Percentiles rank a stretch among this genome's conserved stretches.
These are phyloP conservation scores for Candida sp. DNA, from an alignment of 1,139 yeast genomes.

Conservation along the genomic window DNA sequence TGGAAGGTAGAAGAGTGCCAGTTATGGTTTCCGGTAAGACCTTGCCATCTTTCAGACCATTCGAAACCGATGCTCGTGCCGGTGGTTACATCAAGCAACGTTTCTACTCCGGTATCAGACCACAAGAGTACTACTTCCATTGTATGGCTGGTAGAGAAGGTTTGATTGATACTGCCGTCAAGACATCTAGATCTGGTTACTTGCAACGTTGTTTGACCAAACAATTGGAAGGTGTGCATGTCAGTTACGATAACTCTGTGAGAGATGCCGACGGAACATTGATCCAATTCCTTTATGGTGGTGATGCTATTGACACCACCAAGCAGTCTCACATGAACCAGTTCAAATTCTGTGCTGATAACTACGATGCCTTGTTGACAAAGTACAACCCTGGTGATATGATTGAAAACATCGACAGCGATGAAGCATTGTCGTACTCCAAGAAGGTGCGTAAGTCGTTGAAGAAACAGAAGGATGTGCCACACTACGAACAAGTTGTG, in stretches of 20 bases:
- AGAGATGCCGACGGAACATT: constrained; percentile 96
- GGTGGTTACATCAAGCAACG: constrained; percentile 99
- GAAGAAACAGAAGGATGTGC: constrained; percentile 65
- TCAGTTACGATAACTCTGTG: constrained; percentile 92
- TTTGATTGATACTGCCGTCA: constrained; percentile 98
- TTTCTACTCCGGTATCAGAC: constrained; percentile 97
- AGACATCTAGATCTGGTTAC: constrained; percentile 98
- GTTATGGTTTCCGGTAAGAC: constrained; percentile 99
- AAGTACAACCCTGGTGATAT: constrained; percentile 87
- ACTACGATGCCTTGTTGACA: constrained; percentile 83
- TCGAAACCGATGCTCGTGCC: constrained; percentile 96
- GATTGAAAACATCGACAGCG: constrained; percentile 80
- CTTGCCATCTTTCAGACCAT: constrained; percentile 94
- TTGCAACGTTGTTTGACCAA: constrained; percentile 98
- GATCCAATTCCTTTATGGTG: constrained; percentile 96
- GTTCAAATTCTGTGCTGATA: constrained; percentile 91
- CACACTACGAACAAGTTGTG: constrained; percentile 63
- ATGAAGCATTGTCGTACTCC: constrained; percentile 75
- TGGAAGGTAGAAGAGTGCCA: constrained; percentile 99
- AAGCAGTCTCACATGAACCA: constrained; percentile 95
- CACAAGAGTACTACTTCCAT: constrained; percentile 99
- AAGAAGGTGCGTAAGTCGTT: constrained; percentile 81
- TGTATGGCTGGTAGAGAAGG: constrained; percentile 99
- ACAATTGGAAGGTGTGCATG: constrained; percentile 97
- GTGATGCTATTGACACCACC: constrained; percentile 94